These are phyloP conservation scores for Chytridiales sp. DNA, from an alignment of 371 early-diverging fungal genomes.

Conservation along the genomic window DNA sequence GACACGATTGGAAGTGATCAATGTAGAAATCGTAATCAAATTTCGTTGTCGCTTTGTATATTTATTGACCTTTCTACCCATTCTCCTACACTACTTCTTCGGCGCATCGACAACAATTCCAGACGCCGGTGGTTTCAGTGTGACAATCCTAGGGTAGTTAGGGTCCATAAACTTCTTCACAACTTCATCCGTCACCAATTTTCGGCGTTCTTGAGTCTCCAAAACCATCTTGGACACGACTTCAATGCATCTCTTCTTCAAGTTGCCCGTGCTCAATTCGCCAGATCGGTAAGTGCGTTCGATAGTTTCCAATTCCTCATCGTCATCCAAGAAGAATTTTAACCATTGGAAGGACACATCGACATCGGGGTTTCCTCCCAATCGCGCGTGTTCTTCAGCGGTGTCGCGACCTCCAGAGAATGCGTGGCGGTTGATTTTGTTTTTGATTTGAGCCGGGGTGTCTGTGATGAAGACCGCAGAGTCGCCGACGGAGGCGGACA, in stretches of 20 bases:
- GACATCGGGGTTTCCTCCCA: slow-evolving; percentile 96
- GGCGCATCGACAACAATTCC: slow-evolving; percentile 9
- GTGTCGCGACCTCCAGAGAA: slow-evolving; percentile 97
- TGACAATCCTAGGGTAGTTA: slow-evolving; percentile 16
- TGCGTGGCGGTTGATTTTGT: slow-evolving; percentile 97
- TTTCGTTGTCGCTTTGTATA: slow-evolving; percentile 10
- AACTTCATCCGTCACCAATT: slow-evolving; percentile 42
- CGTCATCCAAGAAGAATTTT: slow-evolving; percentile 96
- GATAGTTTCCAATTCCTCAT: slow-evolving; percentile 82
- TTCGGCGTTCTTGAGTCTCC: slow-evolving; percentile 74
- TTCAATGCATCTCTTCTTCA: slow-evolving; percentile 93
- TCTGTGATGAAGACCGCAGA: slow-evolving; percentile 97
- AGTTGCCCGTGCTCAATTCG: slow-evolving; percentile 85
- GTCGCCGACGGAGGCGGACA: slow-evolving; percentile 92
- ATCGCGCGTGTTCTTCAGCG: slow-evolving; percentile 82
- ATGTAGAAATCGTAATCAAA: slow-evolving; percentile 1
- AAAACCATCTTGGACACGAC: slow-evolving; percentile 81
- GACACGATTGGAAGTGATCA: neutral
- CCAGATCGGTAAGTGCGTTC: slow-evolving; percentile 82
- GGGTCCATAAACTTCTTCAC: slow-evolving; percentile 46
- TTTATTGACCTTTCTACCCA: slow-evolving; percentile 11
- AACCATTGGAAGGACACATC: slow-evolving; percentile 98
- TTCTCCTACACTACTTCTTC: slow-evolving; percentile 4
- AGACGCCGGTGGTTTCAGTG: slow-evolving; percentile 7
- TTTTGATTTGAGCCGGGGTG: slow-evolving; percentile 92